Conservation (phyloP, 768 basidiomycete genomes). For the Mycena kentingensis region DNA sequence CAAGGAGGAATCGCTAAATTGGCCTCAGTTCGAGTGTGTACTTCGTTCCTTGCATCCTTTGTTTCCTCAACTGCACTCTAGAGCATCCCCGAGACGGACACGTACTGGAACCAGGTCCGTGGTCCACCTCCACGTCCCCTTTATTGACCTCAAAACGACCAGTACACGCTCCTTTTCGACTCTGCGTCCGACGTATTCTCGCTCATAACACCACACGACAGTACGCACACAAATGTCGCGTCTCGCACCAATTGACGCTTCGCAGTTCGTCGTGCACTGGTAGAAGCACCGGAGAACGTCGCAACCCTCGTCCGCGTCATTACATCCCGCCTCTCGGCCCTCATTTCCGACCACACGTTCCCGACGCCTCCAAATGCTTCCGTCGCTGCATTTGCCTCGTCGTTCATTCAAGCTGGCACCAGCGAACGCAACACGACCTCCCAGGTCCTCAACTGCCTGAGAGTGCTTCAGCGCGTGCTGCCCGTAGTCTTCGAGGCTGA, state of each 20-base stretch:
- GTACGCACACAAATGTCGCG: conserved; percentile 47
- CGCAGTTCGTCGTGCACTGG: conserved; percentile 78
- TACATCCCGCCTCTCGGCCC: conserved; percentile 67
- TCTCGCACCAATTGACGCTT: conserved; percentile 15
- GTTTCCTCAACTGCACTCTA: conserved; percentile 30
- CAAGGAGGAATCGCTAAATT: conserved; percentile 79
- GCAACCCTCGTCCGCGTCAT: conserved; percentile 77
- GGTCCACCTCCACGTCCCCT: background rate
- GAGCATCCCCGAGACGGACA: conserved; percentile 75
- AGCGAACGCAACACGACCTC: conserved; percentile 71
- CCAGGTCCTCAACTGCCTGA: conserved; percentile 89
- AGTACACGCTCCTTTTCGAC: conserved; percentile 88
- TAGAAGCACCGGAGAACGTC: conserved; percentile 84
- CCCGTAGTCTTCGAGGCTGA: conserved; percentile 88
- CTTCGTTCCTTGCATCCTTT: background rate
- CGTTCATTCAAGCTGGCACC: conserved; percentile 62
- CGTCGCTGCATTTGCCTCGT: conserved; percentile 67
- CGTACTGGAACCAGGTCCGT: conserved; percentile 89
- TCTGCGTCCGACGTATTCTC: conserved; percentile 90
- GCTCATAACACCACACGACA: conserved; percentile 81
- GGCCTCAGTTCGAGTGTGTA: conserved; percentile 68
- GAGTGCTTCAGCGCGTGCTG: conserved; percentile 84
- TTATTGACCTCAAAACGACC: background rate
- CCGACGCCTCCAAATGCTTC: conserved; percentile 58
- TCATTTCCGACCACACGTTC: conserved; percentile 80